Percentiles rank a stretch among this genome's conserved stretches.
Conservation (phyloP, 176 grass and related monocot species). For the Rhynchospora pubera region DNA sequence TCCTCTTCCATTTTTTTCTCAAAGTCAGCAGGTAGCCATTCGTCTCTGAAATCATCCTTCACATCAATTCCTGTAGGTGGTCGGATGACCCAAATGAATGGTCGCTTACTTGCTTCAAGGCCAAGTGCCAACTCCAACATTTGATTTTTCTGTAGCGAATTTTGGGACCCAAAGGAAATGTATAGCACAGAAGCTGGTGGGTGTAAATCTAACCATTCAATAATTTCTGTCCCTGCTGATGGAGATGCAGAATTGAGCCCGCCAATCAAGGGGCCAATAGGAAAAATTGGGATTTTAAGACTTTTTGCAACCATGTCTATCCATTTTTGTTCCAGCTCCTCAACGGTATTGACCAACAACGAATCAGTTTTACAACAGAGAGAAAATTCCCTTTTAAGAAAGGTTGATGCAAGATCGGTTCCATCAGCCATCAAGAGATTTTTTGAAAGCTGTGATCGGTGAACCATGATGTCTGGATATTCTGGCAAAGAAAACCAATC, state of each 20-base stretch:
- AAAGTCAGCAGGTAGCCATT: slow-evolving; percentile 26
- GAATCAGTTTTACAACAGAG: background rate
- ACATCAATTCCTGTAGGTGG: slow-evolving; percentile 6
- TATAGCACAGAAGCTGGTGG: slow-evolving; percentile 19
- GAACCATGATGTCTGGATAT: slow-evolving; percentile 13
- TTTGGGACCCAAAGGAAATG: slow-evolving; percentile 27
- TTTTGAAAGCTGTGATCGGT: slow-evolving; percentile 19
- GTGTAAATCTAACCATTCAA: slow-evolving; percentile 26
- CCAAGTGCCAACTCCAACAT: slow-evolving; percentile 24
- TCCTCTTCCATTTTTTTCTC: slow-evolving; percentile 11
- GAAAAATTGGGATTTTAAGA: background rate
- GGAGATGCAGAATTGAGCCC: background rate
- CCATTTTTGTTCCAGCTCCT: slow-evolving; percentile 12
- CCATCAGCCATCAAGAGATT: background rate
- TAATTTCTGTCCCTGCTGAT: background rate
- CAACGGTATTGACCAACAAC: slow-evolving; percentile 13
- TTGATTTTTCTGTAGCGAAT: slow-evolving; percentile 2
- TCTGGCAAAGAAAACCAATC: slow-evolving; percentile 4
- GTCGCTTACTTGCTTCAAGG: background rate
- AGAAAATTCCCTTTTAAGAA: background rate
- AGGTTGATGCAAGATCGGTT: background rate
- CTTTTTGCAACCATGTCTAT: slow-evolving; percentile 10
- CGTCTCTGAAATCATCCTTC: background rate
- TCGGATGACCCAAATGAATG: slow-evolving; percentile 27
- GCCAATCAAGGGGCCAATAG: slow-evolving; percentile 7